Evolutionary conservation across 2,329 filamentous ascomycete species (phyloP).

Genomic region (Pseudogymnoascus sp.): DNA sequence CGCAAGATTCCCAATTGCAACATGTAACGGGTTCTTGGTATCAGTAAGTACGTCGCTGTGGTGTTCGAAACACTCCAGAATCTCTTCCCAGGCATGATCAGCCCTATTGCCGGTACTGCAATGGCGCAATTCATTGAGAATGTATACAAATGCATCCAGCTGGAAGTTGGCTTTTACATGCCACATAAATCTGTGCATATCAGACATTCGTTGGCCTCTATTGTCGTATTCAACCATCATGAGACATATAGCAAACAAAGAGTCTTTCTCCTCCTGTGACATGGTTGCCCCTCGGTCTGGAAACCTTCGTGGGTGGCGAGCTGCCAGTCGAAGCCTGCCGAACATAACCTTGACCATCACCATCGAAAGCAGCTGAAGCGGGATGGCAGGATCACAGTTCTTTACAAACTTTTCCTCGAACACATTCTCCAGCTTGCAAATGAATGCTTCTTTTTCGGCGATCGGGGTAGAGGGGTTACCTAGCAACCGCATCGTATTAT

Average conservation of each 20-base stretch:
- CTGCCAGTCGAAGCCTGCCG: conserved; percentile 28
- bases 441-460: conserved; percentile 22
- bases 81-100: conserved; percentile 27
- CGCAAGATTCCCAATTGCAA: conserved; percentile 25
- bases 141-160: conserved; percentile 30
- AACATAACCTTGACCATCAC: conserved; percentile 25
- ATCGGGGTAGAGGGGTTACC: not conserved
- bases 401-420: conserved; percentile 36
- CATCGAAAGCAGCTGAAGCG: conserved; percentile 30
- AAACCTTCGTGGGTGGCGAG: conserved; percentile 27
- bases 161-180: conserved; percentile 30
- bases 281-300: conserved; percentile 24
- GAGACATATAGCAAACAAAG: conserved; percentile 29
- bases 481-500: not conserved
- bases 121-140: conserved; percentile 29
- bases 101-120: conserved; percentile 24
- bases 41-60: conserved; percentile 25
- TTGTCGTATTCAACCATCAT: conserved; percentile 33
- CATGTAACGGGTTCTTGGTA: conserved; percentile 23
- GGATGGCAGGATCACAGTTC: conserved; percentile 36
- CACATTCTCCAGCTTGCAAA: conserved; percentile 24
- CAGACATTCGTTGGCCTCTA: conserved; percentile 24
- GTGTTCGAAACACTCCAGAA: conserved; percentile 25
- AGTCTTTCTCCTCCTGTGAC: conserved; percentile 28
- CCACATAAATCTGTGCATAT: conserved; percentile 29